Base-by-base conservation (phyloP, 1,139 yeast genomes). In the Blastobotrys serpentis region DNA sequence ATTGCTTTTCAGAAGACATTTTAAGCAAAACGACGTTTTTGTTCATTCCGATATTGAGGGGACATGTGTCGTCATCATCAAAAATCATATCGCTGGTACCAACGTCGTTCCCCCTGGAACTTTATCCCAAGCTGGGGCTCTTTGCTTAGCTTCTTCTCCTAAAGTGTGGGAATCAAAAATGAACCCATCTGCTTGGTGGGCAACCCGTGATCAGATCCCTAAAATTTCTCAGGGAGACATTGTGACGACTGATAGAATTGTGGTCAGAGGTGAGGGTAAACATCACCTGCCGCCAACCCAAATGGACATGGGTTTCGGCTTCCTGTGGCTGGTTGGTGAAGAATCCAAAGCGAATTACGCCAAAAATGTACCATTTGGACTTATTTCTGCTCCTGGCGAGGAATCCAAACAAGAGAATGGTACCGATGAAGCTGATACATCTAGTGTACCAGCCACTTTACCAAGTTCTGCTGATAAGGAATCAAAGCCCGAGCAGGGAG, bases 141-240 rank as follows among this genome's bases (percentile, higher is more conserved):
- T 84, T 59, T 78, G 95, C 10, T 77, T 89, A 56, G 64, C 68
- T 0, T 76, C 94, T n/a, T 78, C 90, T 0, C 83, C 95, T 1
- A 80, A 77, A 43, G 96, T 96, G 0, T 92, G 99, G 99, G 90
- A 82, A 44, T 78, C 83, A 42, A 90, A 89, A 63, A 75, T 84
- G 39, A 78, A 86, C 1, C 79, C 86, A 0, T 82, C 95, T 1
- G 85, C 96, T 2, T 89, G 96, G 95, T 85, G 81, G 75, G 79
- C 86, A 18, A 75, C 74, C 42, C 89, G 86, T 5, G 65, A 69
- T 25, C 84, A 79, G 47, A 73, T 89, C 4, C 78, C 87, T 1
- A 86, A 88, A 60, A 78, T 78, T 46, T 89, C 75, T 51, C 75
- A 78, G 2, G 82, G 81, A 0, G 75, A 79, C 6, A 74, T 86